Conservation (phyloP, 768 basidiomycete genomes). For the Lentinula guzmanii region DNA sequence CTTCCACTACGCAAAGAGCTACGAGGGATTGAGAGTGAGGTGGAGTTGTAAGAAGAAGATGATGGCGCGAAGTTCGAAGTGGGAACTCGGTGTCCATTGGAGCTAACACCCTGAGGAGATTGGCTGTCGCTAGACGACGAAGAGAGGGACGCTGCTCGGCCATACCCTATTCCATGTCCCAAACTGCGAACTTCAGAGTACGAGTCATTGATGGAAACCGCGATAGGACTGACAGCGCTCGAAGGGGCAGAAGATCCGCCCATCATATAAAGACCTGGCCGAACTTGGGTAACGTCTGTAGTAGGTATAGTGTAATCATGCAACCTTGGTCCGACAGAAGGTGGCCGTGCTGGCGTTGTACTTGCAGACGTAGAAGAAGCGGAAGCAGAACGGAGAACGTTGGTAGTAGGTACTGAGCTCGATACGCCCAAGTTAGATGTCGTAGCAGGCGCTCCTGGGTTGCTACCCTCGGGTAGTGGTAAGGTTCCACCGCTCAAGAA, state of each 20-base stretch:
- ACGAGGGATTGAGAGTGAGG: slow-evolving; percentile 3
- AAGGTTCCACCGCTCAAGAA: slow-evolving; percentile 70
- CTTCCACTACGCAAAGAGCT: slow-evolving; percentile 6
- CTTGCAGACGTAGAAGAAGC: slow-evolving; percentile 24
- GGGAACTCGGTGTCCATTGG: neutral
- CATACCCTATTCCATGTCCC: slow-evolving; percentile 6
- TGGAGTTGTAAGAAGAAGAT: neutral
- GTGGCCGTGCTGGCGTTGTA: slow-evolving; percentile 34
- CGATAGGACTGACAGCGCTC: neutral
- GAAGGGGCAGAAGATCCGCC: slow-evolving; percentile 20
- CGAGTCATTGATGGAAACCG: neutral
- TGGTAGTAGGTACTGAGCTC: slow-evolving; percentile 1
- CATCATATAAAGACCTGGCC: slow-evolving; percentile 48
- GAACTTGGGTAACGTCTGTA: slow-evolving; percentile 46
- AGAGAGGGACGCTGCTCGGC: neutral
- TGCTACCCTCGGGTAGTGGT: slow-evolving; percentile 39
- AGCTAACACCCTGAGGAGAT: neutral
- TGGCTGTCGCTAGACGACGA: neutral
- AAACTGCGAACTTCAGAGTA: neutral
- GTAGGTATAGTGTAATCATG: slow-evolving; percentile 57
- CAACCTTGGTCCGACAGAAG: slow-evolving; percentile 49
- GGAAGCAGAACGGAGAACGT: neutral
- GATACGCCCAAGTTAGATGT: slow-evolving; percentile 1
- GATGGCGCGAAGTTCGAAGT: neutral
- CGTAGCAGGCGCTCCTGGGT: neutral